Conservation (phyloP, 306 rosid genomes). For the Arachis hypogaea region DNA sequence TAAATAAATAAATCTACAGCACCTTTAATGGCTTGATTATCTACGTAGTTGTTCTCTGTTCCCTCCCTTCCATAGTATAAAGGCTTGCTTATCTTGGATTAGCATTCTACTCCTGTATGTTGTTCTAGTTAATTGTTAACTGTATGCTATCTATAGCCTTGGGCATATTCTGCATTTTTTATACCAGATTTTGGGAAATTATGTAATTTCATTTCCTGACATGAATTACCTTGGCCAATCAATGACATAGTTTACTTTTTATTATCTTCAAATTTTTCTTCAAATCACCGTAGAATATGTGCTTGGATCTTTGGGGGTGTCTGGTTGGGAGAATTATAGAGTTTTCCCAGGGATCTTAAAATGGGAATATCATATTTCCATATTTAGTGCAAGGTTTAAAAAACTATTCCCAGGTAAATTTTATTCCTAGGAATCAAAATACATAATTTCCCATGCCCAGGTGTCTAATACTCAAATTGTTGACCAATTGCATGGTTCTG, state of each 20-base stretch:
- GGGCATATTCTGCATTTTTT: neutral
- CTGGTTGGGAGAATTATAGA: too few species aligned
- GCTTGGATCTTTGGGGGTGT: too few species aligned
- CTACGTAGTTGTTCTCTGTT: conserved; percentile 25
- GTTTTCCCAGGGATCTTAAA: too few species aligned
- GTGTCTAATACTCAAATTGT: too few species aligned
- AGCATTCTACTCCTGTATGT: conserved; percentile 13
- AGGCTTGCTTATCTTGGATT: conserved; percentile 8
- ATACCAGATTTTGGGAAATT: neutral
- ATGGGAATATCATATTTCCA: too few species aligned
- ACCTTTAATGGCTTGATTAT: conserved; percentile 28
- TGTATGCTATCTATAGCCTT: conserved; percentile 10
- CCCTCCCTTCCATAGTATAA: conserved; percentile 5
- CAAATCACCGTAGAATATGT: neutral
- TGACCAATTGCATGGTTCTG: too few species aligned
- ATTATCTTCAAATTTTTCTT: neutral
- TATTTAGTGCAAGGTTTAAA: too few species aligned
- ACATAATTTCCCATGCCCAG: too few species aligned
- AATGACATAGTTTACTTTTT: neutral
- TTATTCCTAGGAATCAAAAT: too few species aligned
- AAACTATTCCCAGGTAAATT: too few species aligned
- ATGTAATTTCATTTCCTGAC: neutral
- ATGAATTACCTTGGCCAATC: neutral
- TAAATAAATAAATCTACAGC: conserved; percentile 24
- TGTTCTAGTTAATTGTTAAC: neutral